These are phyloP conservation scores for Periconia sp. DNA, from an alignment of 2,329 filamentous ascomycete genomes.

Conservation along the genomic window DNA sequence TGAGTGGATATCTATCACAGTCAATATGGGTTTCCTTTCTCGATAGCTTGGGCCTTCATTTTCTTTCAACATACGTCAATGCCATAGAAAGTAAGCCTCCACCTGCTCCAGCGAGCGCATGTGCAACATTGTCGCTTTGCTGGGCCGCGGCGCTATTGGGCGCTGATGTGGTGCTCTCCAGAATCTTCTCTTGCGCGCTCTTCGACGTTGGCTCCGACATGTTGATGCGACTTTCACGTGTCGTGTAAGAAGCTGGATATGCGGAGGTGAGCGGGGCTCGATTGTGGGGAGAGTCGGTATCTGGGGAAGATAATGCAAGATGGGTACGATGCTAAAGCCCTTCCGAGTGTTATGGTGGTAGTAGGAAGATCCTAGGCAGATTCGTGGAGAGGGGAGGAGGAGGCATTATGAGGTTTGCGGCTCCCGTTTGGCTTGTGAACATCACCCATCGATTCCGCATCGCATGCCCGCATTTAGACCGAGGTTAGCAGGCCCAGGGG, in stretches of 20 bases:
- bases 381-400: conserved; percentile 12
- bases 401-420: conserved; percentile 30
- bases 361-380: conserved; percentile 7
- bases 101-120: conserved; percentile 89
- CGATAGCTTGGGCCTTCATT: not conserved
- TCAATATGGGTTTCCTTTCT: conserved; percentile 11
- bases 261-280: conserved; percentile 8
- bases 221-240: conserved; percentile 10
- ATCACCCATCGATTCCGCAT: conserved; percentile 22
- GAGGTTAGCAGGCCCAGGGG: too few species aligned
- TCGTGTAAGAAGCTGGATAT: conserved; percentile 6
- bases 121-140: conserved; percentile 94
- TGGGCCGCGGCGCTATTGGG: conserved; percentile 67
- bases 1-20: conserved; percentile 79
- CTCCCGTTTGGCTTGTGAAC: conserved; percentile 36
- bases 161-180: conserved; percentile 33
- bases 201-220: conserved; percentile 34
- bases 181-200: conserved; percentile 37
- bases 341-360: not conserved
- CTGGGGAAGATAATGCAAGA: not conserved
- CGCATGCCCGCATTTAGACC: conserved; percentile 29
- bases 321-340: not conserved
- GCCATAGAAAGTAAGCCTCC: conserved; percentile 95
- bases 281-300: not conserved
- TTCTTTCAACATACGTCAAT: conserved; percentile 68